Percentiles rank a stretch among this genome's conserved stretches.
These are phyloP conservation scores for Camillea tinctor DNA, from an alignment of 2,329 filamentous ascomycete species.

Conservation along the genomic window DNA sequence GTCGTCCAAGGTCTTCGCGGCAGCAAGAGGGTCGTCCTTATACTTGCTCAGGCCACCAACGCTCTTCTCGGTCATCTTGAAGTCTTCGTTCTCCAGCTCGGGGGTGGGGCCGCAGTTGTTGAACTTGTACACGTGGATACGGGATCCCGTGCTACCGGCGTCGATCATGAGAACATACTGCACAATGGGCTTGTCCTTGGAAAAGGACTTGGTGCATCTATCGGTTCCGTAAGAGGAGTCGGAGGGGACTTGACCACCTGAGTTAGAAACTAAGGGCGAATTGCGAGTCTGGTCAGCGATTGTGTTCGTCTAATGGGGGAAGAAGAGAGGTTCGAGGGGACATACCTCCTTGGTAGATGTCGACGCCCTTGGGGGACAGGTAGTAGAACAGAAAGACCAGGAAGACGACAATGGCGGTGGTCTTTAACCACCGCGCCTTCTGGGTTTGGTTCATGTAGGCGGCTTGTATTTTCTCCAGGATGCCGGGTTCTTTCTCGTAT, in stretches of 20 bases:
- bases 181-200: conserved; percentile 86
- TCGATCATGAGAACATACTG: conserved; percentile 99
- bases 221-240: conserved; percentile 65
- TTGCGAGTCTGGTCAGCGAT: conserved; percentile 18
- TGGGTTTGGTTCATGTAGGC: conserved; percentile 63
- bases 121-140: conserved; percentile 98
- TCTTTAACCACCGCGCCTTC: conserved; percentile 65
- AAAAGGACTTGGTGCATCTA: conserved; percentile 79
- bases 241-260: conserved; percentile 51
- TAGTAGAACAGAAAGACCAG: conserved; percentile 63
- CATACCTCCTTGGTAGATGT: conserved; percentile 50
- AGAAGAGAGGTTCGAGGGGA: conserved; percentile 12
- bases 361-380: conserved; percentile 57
- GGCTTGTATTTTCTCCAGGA: conserved; percentile 56
- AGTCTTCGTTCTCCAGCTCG: conserved; percentile 87
- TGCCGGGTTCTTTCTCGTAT: conserved; percentile 43
- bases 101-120: conserved; percentile 98
- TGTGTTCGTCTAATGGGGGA: background rate
- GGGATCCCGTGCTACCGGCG: conserved; percentile 93
- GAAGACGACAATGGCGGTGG: conserved; percentile 59
- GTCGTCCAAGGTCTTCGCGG: conserved; percentile 84
- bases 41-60: conserved; percentile 86
- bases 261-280: conserved; percentile 22
- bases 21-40: conserved; percentile 78
- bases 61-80: conserved; percentile 88